These are phyloP conservation scores for Cytospora paraplurivora DNA, from an alignment of 2,329 filamentous ascomycete species.

Conservation along the genomic window DNA sequence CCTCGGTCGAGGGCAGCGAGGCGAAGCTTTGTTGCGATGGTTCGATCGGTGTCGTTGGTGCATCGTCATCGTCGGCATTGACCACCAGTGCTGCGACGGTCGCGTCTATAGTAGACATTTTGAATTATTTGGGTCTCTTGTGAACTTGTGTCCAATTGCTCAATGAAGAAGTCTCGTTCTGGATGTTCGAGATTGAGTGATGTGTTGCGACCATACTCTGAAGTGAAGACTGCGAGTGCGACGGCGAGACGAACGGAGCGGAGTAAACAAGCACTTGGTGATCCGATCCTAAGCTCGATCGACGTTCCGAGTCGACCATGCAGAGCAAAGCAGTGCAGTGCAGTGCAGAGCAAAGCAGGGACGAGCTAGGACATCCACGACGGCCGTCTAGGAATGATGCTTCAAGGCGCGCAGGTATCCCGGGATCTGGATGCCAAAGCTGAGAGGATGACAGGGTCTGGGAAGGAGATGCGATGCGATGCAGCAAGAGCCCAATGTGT, in stretches of 20 bases:
- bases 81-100: conserved; percentile 13
- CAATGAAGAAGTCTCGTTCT: background rate
- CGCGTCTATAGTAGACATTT: conserved; percentile 21
- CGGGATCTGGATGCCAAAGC: background rate
- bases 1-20: conserved; percentile 53
- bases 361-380: conserved; percentile 1
- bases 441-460: background rate
- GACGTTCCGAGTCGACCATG: background rate
- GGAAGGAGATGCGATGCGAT: background rate
- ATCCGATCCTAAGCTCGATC: conserved; percentile 1
- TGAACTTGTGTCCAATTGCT: background rate
- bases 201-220: conserved; percentile 20
- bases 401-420: background rate
- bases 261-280: conserved; percentile 7
- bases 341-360: background rate
- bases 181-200: background rate
- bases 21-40: conserved; percentile 56
- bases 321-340: background rate
- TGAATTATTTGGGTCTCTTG: background rate
- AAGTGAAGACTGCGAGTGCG: conserved; percentile 13
- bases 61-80: conserved; percentile 19
- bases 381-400: background rate
- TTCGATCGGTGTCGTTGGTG: conserved; percentile 20
- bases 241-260: conserved; percentile 13
- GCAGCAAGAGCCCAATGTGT: background rate